Conservation (phyloP, 1,139 yeast genomes). For the Protomyces pachydermus region DNA sequence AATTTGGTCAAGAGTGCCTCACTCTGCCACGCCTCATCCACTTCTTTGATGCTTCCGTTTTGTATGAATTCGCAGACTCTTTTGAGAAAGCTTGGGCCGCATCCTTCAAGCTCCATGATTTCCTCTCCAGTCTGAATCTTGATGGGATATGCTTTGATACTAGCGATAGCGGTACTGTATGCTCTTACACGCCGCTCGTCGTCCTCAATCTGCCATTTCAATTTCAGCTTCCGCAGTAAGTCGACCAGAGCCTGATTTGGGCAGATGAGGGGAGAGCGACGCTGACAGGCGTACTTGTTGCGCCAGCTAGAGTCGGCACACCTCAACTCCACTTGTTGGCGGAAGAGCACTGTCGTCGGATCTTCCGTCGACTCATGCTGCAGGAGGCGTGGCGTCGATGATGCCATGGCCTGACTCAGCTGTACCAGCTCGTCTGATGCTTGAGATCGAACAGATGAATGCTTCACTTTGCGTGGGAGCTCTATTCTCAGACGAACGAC, state of each 20-base stretch:
- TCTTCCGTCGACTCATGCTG: constrained; percentile 15
- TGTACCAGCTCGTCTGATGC: background rate
- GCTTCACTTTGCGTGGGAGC: background rate
- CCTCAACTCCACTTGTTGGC: background rate
- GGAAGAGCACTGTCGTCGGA: background rate
- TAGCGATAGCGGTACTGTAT: constrained; percentile 32
- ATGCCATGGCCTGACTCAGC: background rate
- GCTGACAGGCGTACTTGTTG: constrained; percentile 29
- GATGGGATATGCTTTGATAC: constrained; percentile 30
- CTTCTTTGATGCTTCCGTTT: constrained; percentile 27
- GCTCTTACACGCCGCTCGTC: constrained; percentile 32
- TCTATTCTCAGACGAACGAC: background rate
- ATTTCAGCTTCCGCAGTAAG: constrained; percentile 13
- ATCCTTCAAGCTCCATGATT: constrained; percentile 30
- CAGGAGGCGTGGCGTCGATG: background rate
- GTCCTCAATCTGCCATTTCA: constrained; percentile 30
- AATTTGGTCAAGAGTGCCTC: constrained; percentile 19
- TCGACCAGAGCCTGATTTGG: constrained; percentile 28
- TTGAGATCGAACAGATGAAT: background rate
- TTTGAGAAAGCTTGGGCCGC: constrained; percentile 30
- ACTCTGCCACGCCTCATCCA: constrained; percentile 11
- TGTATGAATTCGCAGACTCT: constrained; percentile 29
- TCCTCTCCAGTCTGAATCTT: constrained; percentile 24
- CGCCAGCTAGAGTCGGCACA: background rate
- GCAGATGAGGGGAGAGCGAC: constrained; percentile 31